A percentile compares a stretch with the other conserved stretches of the same genome.
Evolutionary conservation across 2,329 filamentous ascomycete genomes (phyloP).

Genomic region (Trichoderma harzianum): DNA sequence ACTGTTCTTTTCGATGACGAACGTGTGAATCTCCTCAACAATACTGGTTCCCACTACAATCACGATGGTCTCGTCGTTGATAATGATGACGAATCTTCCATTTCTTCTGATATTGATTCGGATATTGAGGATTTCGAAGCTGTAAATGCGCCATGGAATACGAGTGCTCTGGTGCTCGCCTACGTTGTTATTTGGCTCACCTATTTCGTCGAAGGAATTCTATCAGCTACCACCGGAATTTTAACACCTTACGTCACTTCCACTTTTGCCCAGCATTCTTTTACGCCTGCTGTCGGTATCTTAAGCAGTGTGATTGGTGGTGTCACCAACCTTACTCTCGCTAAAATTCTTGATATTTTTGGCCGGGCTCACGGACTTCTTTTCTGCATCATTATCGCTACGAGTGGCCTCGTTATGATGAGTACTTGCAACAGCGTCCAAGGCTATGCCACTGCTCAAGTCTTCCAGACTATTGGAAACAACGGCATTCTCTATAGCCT

Average conservation of each 20-base stretch:
- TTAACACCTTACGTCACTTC: conserved; percentile 49
- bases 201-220: conserved; percentile 37
- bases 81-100: conserved; percentile 20
- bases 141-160: conserved; percentile 34
- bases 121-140: conserved; percentile 47
- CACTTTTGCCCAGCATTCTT: conserved; percentile 49
- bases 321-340: conserved; percentile 60
- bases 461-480: conserved; percentile 63
- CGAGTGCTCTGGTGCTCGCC: conserved; percentile 41
- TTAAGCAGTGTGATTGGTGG: conserved; percentile 54
- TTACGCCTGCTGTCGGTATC: conserved; percentile 53
- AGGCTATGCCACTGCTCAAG: conserved; percentile 61
- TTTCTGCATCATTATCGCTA: conserved; percentile 49
- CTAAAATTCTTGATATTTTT: conserved; percentile 65
- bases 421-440: conserved; percentile 58
- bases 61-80: neutral
- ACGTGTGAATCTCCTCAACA: neutral
- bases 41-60: neutral
- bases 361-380: conserved; percentile 62
- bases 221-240: conserved; percentile 37
- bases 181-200: conserved; percentile 44
- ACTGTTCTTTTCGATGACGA: neutral
- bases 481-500: conserved; percentile 44
- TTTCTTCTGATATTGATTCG: conserved; percentile 31
- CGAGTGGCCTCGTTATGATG: conserved; percentile 60